Conservation (phyloP, 2,329 filamentous ascomycete genomes). For the Periconia sp. region DNA sequence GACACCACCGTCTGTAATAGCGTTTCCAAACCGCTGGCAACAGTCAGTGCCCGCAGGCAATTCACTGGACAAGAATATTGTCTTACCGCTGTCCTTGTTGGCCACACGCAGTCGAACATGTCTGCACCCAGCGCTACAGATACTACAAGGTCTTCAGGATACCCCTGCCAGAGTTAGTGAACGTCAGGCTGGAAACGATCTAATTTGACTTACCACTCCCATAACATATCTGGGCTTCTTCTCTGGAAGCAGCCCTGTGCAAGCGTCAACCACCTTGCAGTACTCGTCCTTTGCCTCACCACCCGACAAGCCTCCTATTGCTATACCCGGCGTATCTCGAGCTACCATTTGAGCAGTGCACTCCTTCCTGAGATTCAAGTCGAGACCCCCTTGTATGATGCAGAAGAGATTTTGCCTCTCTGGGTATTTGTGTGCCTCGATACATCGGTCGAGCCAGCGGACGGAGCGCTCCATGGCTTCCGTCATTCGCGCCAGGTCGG, state of each 20-base stretch:
- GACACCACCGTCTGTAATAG: constrained; percentile 80
- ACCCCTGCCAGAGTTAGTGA: constrained; percentile 64
- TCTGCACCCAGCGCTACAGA: constrained; percentile 93
- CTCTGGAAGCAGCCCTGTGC: constrained; percentile 83
- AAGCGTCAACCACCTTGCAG: constrained; percentile 86
- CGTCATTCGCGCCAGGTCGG: constrained; percentile 83
- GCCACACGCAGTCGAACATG: constrained; percentile 99
- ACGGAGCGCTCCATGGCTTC: constrained; percentile 95
- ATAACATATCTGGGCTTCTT: constrained; percentile 98
- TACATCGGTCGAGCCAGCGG: constrained; percentile 94
- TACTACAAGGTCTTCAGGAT: constrained; percentile 93
- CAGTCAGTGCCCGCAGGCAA: constrained; percentile 10
- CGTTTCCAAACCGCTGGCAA: constrained; percentile 84
- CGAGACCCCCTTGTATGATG: constrained; percentile 95
- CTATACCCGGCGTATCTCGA: constrained; percentile 91
- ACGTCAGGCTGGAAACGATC: neutral
- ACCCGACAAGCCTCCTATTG: constrained; percentile 92
- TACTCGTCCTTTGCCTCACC: constrained; percentile 94
- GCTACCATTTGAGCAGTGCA: constrained; percentile 89
- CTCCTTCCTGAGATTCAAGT: constrained; percentile 81
- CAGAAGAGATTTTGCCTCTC: constrained; percentile 92
- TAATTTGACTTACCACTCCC: constrained; percentile 72
- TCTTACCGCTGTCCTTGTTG: constrained; percentile 82
- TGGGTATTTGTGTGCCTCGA: constrained; percentile 84
- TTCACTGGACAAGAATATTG: neutral